Evolutionary conservation across 1,284 basidiomycete species (phyloP).

Genomic region (Ustilago cynodontis): DNA sequence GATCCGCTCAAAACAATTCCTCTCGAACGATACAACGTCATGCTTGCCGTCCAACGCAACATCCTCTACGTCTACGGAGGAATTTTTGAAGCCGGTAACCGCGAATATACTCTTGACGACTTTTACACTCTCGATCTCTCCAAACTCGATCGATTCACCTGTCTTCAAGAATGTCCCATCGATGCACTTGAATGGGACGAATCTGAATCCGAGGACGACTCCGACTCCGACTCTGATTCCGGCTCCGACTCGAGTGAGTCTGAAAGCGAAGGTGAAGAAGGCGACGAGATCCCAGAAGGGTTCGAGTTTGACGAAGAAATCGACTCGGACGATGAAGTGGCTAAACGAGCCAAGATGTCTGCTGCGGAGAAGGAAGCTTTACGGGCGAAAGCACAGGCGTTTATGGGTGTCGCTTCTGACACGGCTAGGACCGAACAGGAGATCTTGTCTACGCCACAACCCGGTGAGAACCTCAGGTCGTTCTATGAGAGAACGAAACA

Average conservation of each 20-base stretch:
- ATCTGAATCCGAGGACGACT: constrained; percentile 58
- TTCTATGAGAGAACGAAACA: constrained; percentile 81
- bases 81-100: constrained; percentile 65
- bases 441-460: constrained; percentile 82
- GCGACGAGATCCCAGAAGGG: constrained; percentile 56
- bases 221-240: constrained; percentile 31
- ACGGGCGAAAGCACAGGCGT: constrained; percentile 77
- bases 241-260: constrained; percentile 43
- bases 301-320: constrained; percentile 51
- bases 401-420: constrained; percentile 82
- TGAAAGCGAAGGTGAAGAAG: constrained; percentile 53
- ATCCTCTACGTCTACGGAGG: constrained; percentile 72
- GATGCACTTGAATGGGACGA: constrained; percentile 68
- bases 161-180: constrained; percentile 67
- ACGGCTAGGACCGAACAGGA: constrained; percentile 79
- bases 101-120: constrained; percentile 69
- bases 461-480: constrained; percentile 85
- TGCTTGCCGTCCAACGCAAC: constrained; percentile 87
- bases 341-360: constrained; percentile 34
- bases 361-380: constrained; percentile 73
- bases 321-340: constrained; percentile 43
- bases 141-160: constrained; percentile 66
- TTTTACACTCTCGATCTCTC: constrained; percentile 68
- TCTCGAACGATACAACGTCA: constrained; percentile 87
- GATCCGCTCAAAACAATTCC: constrained; percentile 81